These are phyloP conservation scores for Salix dunnii DNA, from an alignment of 345 rosid genomes.

Conservation along the genomic window DNA sequence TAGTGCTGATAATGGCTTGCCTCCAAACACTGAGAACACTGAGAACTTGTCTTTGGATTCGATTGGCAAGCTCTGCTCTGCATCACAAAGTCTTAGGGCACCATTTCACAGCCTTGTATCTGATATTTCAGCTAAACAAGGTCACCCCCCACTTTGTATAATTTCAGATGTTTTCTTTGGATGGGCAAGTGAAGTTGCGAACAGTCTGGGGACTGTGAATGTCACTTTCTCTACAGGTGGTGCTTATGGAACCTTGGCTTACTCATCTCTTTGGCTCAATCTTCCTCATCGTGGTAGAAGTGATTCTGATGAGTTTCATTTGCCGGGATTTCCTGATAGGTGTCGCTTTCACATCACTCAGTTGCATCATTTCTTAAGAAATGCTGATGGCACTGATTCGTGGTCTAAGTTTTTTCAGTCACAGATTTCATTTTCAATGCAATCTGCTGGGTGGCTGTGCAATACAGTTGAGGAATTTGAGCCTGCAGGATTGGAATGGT, in stretches of 20 bases:
- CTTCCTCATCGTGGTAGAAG: constrained; percentile 36
- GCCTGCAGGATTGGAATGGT: constrained; percentile 23
- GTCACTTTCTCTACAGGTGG: constrained; percentile 35
- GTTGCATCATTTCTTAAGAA: constrained; percentile 25
- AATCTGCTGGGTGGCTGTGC: constrained; percentile 37
- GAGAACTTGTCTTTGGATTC: constrained; percentile 35
- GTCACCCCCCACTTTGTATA: constrained; percentile 39
- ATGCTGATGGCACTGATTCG: constrained; percentile 37
- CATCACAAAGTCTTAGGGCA: constrained; percentile 17
- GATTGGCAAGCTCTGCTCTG: constrained; percentile 6
- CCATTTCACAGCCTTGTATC: constrained; percentile 28
- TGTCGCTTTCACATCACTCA: constrained; percentile 39
- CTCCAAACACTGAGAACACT: constrained; percentile 37
- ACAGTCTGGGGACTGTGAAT: constrained; percentile 23
- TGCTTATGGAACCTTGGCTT: constrained; percentile 41
- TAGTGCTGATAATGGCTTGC: constrained; percentile 38
- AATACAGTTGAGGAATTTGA: constrained; percentile 46
- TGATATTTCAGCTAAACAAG: constrained; percentile 16
- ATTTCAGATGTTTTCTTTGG: constrained; percentile 41
- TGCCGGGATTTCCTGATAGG: constrained; percentile 44
- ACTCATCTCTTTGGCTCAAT: constrained; percentile 40
- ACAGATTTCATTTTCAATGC: constrained; percentile 24
- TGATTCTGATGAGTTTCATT: constrained; percentile 29
- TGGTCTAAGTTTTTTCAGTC: constrained; percentile 45
- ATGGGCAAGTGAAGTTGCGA: constrained; percentile 39